Evolutionary conservation across 352 stramenopile genomes (phyloP), one percentile per base, ranked within the genome.

Genomic region (Globisporangium recalcitrans): DNA sequence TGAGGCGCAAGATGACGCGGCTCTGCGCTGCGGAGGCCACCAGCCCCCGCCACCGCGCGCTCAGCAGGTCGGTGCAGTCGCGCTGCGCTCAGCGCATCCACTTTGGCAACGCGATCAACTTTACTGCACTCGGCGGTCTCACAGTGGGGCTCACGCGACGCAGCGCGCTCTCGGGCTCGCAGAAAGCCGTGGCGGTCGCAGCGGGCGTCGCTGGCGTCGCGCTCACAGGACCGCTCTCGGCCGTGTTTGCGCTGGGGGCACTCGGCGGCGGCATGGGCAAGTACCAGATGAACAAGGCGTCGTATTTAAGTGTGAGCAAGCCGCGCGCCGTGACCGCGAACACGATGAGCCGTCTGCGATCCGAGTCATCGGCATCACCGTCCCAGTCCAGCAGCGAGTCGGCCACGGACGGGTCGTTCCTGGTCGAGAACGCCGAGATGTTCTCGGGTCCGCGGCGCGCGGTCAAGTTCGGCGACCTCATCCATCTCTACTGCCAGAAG

Each of bases 201-300:
- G 78, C 75, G 0, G 78, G 77, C 1, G 75, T 85, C 21, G 80
- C 78, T 19, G 78, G 78, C 6, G 68, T 87, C 10, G 75, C 79
- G 1, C 64, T 90, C 16, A 84, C 75, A 0, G 77, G 77, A 3
- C 78, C 78, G 11, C 58, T 88, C 16, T 83, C 77, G 10, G 75
- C 77, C 4, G 70, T 82, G 14, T 65, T 90, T 22, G 73, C 78
- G 1, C 58, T 88, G 1, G 78, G 78, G 13, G 81, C 77, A 0
- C 58, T 90, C 7, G 75, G 78, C 11, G 74, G 76, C 44, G 78
- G 78, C 36, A 68, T 86, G 8, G 74, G 77, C 54, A 86, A 82
- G 69, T 87, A 88, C 59, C 81, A 88, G 46, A 54, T 87, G 24
- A 90, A 83, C 63, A 90, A 88, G 61, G 70, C 74, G 29, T 71